Evolutionary conservation across 202 grass and related monocot genomes (phyloP).

Genomic region (Hordeum pubiflorum): DNA sequence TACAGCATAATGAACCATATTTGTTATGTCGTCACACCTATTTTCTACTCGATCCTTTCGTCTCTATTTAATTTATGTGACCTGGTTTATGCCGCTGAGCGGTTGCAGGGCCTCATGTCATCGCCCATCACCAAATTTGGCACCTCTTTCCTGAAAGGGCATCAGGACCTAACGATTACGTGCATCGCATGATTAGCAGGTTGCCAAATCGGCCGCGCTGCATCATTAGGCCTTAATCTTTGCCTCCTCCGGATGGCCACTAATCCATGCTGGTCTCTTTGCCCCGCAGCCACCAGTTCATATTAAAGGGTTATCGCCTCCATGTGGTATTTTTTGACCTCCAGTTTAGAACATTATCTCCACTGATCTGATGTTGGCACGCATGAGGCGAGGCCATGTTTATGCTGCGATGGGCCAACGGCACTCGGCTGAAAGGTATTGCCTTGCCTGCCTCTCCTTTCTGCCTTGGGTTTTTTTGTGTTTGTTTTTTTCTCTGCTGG

Average conservation of each 20-base stretch:
- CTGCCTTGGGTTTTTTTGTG: background rate
- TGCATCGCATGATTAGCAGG: constrained; percentile 21
- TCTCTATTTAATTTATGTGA: background rate
- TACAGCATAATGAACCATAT: background rate
- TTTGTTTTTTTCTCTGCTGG: background rate
- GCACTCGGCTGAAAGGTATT: constrained; percentile 2
- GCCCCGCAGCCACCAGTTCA: constrained; percentile 24
- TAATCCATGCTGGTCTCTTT: background rate
- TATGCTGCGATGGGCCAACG: constrained; percentile 28
- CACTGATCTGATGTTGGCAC: constrained; percentile 21
- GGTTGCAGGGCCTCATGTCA: constrained; percentile 18
- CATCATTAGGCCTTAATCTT: constrained; percentile 3
- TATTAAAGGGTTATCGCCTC: constrained; percentile 34
- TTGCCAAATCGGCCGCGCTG: constrained; percentile 11
- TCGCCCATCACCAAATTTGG: constrained; percentile 42
- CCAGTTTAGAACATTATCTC: constrained; percentile 40
- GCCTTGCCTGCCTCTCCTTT: background rate
- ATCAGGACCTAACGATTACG: constrained; percentile 36
- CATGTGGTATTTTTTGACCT: constrained; percentile 14
- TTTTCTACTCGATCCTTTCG: background rate
- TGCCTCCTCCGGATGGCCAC: constrained; percentile 11
- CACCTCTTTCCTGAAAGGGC: constrained; percentile 39
- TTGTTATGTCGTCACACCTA: background rate
- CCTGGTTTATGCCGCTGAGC: constrained; percentile 4
- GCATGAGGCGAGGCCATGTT: background rate